Base-by-base conservation (phyloP, 495 filamentous ascomycete species). In the Aspergillus asperescens region DNA sequence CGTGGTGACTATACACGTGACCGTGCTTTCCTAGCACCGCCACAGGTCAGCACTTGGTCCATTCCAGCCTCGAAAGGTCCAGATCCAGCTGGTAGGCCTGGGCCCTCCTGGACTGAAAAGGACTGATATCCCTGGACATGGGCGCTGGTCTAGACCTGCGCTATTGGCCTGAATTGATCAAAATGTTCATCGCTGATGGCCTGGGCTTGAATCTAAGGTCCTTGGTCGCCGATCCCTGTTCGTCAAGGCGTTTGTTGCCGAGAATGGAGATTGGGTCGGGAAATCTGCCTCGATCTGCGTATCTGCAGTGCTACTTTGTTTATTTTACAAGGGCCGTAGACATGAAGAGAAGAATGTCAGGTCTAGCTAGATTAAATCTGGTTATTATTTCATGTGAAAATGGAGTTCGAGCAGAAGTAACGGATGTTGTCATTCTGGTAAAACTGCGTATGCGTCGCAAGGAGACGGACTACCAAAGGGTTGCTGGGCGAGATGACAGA, bases 121-220 rank as follows among this genome's bases (percentile, higher is more conserved):
- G 32, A 54, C 35, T 25, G 31, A 50, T 48, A 52, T 55, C 49
- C 55, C 52, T 60, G 51, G 49, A 47, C 52, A 29, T 27, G 54
- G 37, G 57, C 57, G 40, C 23, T n/a, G 65, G 65, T 65, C 67
- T 68, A 70, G 67, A 68, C 57, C 59, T 47, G 29, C 27, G 18
- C 45, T 22, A 24, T 57, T 19, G 32, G 32, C 42, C 24, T 41
- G 18, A 27, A 54, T 35, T 12, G 35, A 10, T 24, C 25, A 24
- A 29, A 41, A 39, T n/a, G 20, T 34, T 20, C 34, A 34, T 18
- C 4, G 23, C 12, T 47, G 20, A 32, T 18, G 20, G 51, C 25
- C 25, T 31, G 42, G 34, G 49, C 42, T 57, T 48, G 39, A 28
- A 40, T 27, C 23, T 20, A 44, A 16, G 34, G 34, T 18, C 31